phyloP scores from a whole-genome alignment of 2,329 filamentous ascomycete species.

The Colletotrichum trifolii region DNA sequence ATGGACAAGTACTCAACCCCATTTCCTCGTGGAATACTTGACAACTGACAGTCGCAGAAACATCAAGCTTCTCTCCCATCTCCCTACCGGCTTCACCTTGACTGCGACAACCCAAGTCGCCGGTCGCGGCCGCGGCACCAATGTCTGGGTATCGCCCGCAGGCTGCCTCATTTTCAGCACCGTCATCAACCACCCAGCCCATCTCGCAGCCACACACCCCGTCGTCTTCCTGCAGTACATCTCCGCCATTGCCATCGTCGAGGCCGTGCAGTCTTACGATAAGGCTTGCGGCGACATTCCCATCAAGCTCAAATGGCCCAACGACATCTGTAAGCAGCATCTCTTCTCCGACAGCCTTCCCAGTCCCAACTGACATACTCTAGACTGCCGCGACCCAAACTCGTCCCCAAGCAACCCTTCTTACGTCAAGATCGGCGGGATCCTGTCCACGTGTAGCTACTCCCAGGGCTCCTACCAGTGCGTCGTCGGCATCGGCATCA shows the following conservation, averaged over 20 bases:
- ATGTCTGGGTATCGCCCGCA: conserved; percentile 93
- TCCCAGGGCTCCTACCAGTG: conserved; percentile 81
- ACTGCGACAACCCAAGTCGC: conserved; percentile 90
- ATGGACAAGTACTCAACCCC: conserved; percentile 77
- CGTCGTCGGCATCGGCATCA: conserved; percentile 87
- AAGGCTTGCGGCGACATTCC: conserved; percentile 79
- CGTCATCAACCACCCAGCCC: conserved; percentile 83
- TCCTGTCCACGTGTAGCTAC: conserved; percentile 90
- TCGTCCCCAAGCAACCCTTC: conserved; percentile 56
- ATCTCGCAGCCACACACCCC: conserved; percentile 77
- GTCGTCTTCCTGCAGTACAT: conserved; percentile 96
- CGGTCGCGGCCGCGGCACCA: conserved; percentile 87
- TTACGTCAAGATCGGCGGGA: conserved; percentile 93
- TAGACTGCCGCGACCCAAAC: conserved; percentile 74
- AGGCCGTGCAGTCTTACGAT: conserved; percentile 85
- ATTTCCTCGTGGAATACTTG: neutral
- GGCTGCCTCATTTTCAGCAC: conserved; percentile 90
- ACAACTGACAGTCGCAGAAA: conserved; percentile 65
- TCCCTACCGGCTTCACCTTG: conserved; percentile 88
- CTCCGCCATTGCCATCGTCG: conserved; percentile 85
- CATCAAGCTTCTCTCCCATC: conserved; percentile 75
- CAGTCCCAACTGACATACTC: neutral
- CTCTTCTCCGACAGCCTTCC: conserved; percentile 10
- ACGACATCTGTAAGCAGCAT: conserved; percentile 79
- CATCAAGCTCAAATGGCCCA: conserved; percentile 95